Evolutionary conservation across 345 rosid genomes (phyloP).

Genomic region (Salix dunnii): DNA sequence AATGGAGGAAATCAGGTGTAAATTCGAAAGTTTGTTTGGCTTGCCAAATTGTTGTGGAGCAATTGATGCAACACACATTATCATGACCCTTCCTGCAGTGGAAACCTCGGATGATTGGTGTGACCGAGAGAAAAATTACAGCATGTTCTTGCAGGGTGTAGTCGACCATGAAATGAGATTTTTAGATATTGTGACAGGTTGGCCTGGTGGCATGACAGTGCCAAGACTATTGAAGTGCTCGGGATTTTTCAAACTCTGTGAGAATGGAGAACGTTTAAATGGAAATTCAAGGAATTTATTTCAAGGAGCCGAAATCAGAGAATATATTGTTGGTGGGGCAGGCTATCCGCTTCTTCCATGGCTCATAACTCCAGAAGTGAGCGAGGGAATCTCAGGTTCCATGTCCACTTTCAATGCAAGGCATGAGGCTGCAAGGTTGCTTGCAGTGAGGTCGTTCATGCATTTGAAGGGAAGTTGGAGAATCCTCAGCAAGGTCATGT

Average conservation of each 20-base stretch:
- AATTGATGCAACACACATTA: conserved; percentile 75
- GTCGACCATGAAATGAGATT: conserved; percentile 89
- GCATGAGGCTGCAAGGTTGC: conserved; percentile 63
- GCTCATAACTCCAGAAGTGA: conserved; percentile 76
- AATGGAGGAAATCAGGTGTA: conserved; percentile 61
- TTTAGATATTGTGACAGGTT: conserved; percentile 87
- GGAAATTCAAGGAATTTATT: conserved; percentile 44
- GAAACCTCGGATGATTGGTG: conserved; percentile 97
- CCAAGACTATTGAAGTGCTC: conserved; percentile 49
- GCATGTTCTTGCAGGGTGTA: conserved; percentile 85
- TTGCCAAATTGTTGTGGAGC: conserved; percentile 92
- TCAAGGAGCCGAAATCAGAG: conserved; percentile 48
- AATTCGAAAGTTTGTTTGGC: conserved; percentile 57
- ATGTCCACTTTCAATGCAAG: conserved; percentile 41
- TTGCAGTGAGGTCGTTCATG: conserved; percentile 64
- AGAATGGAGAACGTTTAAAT: conserved; percentile 56
- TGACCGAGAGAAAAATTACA: conserved; percentile 78
- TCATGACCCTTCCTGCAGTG: conserved; percentile 92
- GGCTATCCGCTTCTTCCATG: conserved; percentile 83
- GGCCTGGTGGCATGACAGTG: conserved; percentile 83
- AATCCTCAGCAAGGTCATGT: conserved; percentile 86
- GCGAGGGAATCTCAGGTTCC: conserved; percentile 29
- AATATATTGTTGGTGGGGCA: conserved; percentile 73
- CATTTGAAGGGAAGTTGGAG: conserved; percentile 93
- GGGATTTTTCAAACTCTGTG: conserved; percentile 68